Percentiles rank a stretch among this genome's conserved stretches.
Conservation (phyloP, 2,329 filamentous ascomycete species). For the Pseudogymnoascus sp. region DNA sequence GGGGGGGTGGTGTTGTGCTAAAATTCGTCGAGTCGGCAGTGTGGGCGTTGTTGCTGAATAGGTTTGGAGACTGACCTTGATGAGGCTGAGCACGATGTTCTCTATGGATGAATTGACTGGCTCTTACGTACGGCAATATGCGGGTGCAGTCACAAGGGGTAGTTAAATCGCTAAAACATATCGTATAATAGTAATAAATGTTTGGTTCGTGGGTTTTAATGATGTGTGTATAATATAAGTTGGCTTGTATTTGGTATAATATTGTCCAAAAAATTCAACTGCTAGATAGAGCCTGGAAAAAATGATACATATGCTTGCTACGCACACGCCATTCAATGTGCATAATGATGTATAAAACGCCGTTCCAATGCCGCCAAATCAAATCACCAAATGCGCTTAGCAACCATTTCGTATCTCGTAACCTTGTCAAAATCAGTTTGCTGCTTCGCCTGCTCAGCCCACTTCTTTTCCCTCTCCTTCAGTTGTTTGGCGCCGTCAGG, state of each 20-base stretch:
- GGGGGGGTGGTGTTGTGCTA: neutral
- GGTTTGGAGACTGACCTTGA: neutral
- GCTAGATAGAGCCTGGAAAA: neutral
- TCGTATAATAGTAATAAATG: neutral
- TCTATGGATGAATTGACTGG: neutral
- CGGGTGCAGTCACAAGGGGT: neutral
- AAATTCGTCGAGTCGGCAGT: neutral
- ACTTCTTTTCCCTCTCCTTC: conserved; percentile 54
- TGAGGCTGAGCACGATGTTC: neutral
- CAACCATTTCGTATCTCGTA: conserved; percentile 85
- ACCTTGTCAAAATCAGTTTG: conserved; percentile 58
- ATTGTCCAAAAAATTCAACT: neutral
- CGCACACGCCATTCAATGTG: neutral
- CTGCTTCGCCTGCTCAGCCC: conserved; percentile 48
- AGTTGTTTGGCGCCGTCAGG: conserved; percentile 56
- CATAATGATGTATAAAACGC: neutral
- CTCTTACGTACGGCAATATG: neutral
- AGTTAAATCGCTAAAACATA: neutral
- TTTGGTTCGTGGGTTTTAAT: neutral
- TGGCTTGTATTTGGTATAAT: neutral
- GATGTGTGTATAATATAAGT: neutral
- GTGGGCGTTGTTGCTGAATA: neutral
- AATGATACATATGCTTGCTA: neutral
- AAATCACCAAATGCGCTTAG: conserved; percentile 84
- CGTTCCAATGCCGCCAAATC: conserved; percentile 1